These are phyloP conservation scores for Cicer pinnatifidum DNA, from an alignment of 306 rosid genomes.

Conservation along the genomic window DNA sequence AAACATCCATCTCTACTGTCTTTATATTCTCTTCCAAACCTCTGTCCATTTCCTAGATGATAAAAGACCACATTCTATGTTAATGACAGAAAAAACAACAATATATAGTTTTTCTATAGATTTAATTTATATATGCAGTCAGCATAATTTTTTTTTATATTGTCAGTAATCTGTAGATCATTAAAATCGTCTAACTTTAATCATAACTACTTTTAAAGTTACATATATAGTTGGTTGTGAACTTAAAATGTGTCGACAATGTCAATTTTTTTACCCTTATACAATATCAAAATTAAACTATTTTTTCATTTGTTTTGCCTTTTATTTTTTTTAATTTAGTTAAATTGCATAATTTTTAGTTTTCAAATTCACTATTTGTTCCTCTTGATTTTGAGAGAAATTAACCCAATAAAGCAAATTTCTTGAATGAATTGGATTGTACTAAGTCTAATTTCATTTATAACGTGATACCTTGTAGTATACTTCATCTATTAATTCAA, in stretches of 20 bases:
- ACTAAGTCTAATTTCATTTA: background rate
- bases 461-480: background rate
- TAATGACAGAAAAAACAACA: background rate
- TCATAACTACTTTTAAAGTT: too few species aligned
- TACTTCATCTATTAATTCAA: background rate
- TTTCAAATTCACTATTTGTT: too few species aligned
- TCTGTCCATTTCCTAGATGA: conserved; percentile 63
- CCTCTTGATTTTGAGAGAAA: too few species aligned
- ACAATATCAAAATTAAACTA: too few species aligned
- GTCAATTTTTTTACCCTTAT: background rate
- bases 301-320: background rate
- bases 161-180: too few species aligned
- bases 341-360: too few species aligned
- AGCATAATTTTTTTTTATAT: too few species aligned
- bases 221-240: too few species aligned
- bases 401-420: background rate
- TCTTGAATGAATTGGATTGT: background rate
- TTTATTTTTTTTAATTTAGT: background rate
- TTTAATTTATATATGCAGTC: too few species aligned
- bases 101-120: background rate
- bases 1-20: conserved; percentile 86
- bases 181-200: too few species aligned
- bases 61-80: conserved; percentile 25
- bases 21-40: conserved; percentile 78
- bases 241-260: too few species aligned